Percentiles rank a stretch among this genome's conserved stretches.
Evolutionary conservation across 129 eudicot genomes (phyloP).

Genomic region (Smallanthus sonchifolius): DNA sequence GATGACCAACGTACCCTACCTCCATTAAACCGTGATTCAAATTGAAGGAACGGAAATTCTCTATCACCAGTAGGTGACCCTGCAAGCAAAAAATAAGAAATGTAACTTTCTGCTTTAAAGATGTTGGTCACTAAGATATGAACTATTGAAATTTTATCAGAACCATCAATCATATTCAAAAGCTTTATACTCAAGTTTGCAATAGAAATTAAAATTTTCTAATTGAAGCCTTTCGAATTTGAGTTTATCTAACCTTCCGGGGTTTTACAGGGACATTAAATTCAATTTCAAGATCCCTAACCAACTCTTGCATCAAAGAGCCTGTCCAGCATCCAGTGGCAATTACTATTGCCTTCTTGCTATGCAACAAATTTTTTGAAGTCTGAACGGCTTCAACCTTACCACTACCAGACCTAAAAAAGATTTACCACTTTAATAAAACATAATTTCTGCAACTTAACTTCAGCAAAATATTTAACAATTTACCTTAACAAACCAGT

Average conservation of each 20-base stretch:
- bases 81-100: conserved; percentile 25
- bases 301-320: conserved; percentile 58
- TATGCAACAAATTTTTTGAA: conserved; percentile 45
- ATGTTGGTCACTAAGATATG: not conserved
- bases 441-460: not conserved
- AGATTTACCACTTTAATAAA: not conserved
- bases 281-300: conserved; percentile 34
- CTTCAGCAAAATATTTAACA: not conserved
- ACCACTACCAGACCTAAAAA: conserved; percentile 60
- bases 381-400: conserved; percentile 81
- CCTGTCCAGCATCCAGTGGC: conserved; percentile 98
- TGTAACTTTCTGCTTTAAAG: not conserved
- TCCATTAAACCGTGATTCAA: conserved; percentile 96
- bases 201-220: not conserved
- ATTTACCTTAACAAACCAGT: conserved; percentile 60
- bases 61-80: conserved; percentile 84
- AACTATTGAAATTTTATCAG: not conserved
- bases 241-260: conserved; percentile 61
- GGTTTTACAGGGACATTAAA: conserved; percentile 77
- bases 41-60: conserved; percentile 56
- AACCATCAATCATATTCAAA: not conserved
- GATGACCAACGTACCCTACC: conserved; percentile 72
- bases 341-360: conserved; percentile 72
- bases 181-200: not conserved
- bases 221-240: not conserved